Evolutionary conservation across 1,284 basidiomycete genomes (phyloP), one percentile per base, ranked within the genome.

Genomic region (Ceraceosorus bombacis): DNA sequence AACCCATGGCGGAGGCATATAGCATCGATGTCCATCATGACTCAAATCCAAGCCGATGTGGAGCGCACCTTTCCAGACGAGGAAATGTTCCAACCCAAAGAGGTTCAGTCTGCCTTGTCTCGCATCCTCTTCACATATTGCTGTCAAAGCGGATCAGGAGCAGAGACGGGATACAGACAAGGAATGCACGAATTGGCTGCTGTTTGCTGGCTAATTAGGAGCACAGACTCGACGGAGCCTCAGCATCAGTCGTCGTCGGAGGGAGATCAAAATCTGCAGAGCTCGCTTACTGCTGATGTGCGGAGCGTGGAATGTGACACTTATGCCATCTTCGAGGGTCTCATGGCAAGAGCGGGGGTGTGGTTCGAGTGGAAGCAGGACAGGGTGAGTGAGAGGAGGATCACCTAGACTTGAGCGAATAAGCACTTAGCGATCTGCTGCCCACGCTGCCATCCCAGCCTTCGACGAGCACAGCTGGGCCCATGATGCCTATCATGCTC

Each of bases 101-200:
- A 9, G 12, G 55, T 36, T 13, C n/a, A 52, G 17, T 6, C n/a
- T 7, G 49, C 48, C 13, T 51, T 68, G 15, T 27, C 43, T 9
- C 55, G 53, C 41, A 49, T 71, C 12, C 65, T 78, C 36, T 72
- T 70, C 53, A 68, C 77, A 2, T 78, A 74, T 68, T 54, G 63
- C 1, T 61, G 15, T 39, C 36, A 48, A n/a, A 8, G 65, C 36
- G 54, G 66, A 48, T 67, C 77, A 40, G 48, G 63, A 13, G 68
- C 73, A 17, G 59, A 67, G 1, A 46, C 10, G 10, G 73, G 73
- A 48, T 78, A 78, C 51, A 59, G 72, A 17, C 76, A 78, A 54
- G 76, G 76, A 4, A 77, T 78, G 74, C 76, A 78, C 54, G 76
- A 78, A 60, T 59, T 78, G n/a, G 67, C 72, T 5, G 70, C 62